These are phyloP conservation scores for Tolypocladium inflatum DNA, from an alignment of 2,329 filamentous ascomycete species.

Conservation along the genomic window DNA sequence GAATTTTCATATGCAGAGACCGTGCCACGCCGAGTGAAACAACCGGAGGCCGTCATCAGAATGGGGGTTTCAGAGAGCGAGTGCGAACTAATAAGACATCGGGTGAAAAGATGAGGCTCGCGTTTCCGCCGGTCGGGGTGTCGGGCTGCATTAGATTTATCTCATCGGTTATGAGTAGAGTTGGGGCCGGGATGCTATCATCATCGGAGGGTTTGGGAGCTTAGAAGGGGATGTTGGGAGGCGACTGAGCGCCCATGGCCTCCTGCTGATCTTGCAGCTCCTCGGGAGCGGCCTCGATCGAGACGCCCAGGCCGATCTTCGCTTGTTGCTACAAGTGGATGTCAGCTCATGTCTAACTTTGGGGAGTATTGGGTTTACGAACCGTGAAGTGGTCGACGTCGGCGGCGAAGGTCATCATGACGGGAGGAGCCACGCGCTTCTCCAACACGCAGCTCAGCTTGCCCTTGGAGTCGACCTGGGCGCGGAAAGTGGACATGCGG, in stretches of 20 bases:
- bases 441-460: constrained; percentile 89
- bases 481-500: constrained; percentile 87
- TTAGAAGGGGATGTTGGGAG: constrained; percentile 59
- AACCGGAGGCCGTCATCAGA: constrained; percentile 9
- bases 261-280: constrained; percentile 83
- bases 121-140: constrained; percentile 12
- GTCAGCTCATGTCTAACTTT: constrained; percentile 16
- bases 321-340: constrained; percentile 65
- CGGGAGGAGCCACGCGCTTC: constrained; percentile 88
- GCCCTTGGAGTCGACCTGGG: constrained; percentile 90
- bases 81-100: constrained; percentile 21
- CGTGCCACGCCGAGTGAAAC: neutral
- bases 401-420: constrained; percentile 89
- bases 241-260: constrained; percentile 37
- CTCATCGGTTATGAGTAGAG: constrained; percentile 12
- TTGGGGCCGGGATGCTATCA: constrained; percentile 10
- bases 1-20: constrained; percentile 1
- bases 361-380: constrained; percentile 28
- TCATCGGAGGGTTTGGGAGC: constrained; percentile 4
- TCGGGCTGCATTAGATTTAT: constrained; percentile 17
- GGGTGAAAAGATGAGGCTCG: constrained; percentile 10
- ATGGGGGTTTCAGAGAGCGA: constrained; percentile 7
- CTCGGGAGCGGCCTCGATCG: constrained; percentile 76
- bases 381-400: constrained; percentile 96
- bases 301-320: constrained; percentile 90